Evolutionary conservation across 371 early-diverging fungal genomes (phyloP).

Genomic region (Phascolomyces articulosus): DNA sequence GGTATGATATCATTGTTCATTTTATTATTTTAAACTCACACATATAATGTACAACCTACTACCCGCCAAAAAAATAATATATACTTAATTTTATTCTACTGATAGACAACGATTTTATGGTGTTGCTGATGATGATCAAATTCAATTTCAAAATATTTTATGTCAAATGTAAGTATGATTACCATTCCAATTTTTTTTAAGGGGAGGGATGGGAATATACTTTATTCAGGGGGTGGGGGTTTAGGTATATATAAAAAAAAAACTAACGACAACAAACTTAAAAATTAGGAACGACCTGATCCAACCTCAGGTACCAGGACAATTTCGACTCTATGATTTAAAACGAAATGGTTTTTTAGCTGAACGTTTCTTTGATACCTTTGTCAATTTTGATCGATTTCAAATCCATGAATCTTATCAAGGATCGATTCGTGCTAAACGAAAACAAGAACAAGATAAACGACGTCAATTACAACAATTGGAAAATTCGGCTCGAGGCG

Average conservation of each 20-base stretch:
- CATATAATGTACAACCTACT: not conserved
- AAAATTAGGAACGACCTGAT: conserved; percentile 47
- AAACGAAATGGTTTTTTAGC: conserved; percentile 47
- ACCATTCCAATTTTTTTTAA: no score
- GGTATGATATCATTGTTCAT: conserved; percentile 14
- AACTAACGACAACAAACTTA: not conserved
- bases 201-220: not conserved
- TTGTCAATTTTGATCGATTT: conserved; percentile 46
- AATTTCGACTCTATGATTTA: conserved; percentile 41
- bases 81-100: not conserved
- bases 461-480: not conserved
- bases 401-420: conserved; percentile 50
- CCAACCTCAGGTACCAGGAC: conserved; percentile 38
- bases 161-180: conserved; percentile 41
- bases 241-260: no score
- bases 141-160: conserved; percentile 50
- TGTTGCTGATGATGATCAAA: conserved; percentile 26
- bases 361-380: conserved; percentile 55
- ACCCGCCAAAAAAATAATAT: not conserved
- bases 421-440: conserved; percentile 35
- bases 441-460: conserved; percentile 26
- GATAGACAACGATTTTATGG: conserved; percentile 31
- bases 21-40: no score
- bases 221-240: not conserved
- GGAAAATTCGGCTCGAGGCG: no score